Conservation (phyloP, 2,329 filamentous ascomycete species). For the Monilinia aucupariae region DNA sequence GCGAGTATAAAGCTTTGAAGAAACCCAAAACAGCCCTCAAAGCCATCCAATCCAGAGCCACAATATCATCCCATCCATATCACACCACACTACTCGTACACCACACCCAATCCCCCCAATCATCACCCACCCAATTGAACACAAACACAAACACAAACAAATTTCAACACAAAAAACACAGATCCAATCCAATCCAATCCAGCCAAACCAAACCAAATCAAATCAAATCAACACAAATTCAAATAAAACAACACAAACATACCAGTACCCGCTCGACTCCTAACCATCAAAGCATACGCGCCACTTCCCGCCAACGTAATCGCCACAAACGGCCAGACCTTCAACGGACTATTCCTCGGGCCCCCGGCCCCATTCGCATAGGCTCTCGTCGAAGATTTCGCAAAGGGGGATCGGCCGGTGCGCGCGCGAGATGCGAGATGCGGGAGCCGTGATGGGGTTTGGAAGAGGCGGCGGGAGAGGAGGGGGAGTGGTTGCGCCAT, state of each 20-base stretch:
- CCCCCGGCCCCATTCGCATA: conserved; percentile 30
- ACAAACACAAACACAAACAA: too few species aligned
- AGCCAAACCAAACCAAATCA: background rate
- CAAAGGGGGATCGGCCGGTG: conserved; percentile 21
- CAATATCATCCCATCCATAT: background rate
- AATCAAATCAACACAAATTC: background rate
- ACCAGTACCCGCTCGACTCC: conserved; percentile 39
- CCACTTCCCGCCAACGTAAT: conserved; percentile 45
- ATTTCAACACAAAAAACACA: background rate
- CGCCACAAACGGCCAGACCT: conserved; percentile 37
- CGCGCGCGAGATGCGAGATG: conserved; percentile 18
- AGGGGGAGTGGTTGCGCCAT: conserved; percentile 31
- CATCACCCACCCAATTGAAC: background rate
- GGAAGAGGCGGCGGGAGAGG: conserved; percentile 29
- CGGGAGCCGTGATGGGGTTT: conserved; percentile 16
- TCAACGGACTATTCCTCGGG: conserved; percentile 34
- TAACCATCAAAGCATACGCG: conserved; percentile 47
- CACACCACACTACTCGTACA: too few species aligned
- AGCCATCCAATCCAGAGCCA: background rate
- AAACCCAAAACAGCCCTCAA: conserved; percentile 31
- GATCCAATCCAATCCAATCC: background rate
- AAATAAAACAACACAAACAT: background rate
- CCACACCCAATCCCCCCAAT: background rate
- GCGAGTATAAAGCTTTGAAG: background rate
- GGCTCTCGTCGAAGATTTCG: conserved; percentile 18